These are phyloP conservation scores for Asclepias syriaca DNA, from an alignment of 257 asterid species.

Conservation along the genomic window DNA sequence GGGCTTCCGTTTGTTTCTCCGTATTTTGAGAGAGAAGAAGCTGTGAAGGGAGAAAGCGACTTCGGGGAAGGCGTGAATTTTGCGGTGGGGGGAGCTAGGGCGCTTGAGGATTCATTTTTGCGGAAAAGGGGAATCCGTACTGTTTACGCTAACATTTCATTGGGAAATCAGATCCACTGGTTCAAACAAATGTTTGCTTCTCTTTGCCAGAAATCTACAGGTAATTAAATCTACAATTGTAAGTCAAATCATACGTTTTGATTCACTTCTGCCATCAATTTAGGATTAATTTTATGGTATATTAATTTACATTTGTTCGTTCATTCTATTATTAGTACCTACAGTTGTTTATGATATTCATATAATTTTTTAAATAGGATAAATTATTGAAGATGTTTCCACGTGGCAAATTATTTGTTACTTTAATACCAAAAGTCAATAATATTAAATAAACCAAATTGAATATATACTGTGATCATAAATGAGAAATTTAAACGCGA, in stretches of 20 bases:
- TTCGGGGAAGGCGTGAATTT: conserved; percentile 28
- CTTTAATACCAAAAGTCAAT: too few species aligned
- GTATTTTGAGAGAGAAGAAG: conserved; percentile 9
- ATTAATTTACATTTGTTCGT: too few species aligned
- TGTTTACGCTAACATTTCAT: conserved; percentile 21
- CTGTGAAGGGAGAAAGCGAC: not conserved
- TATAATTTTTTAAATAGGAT: too few species aligned
- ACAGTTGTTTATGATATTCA: too few species aligned
- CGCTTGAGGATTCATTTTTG: conserved; percentile 26
- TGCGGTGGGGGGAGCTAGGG: conserved; percentile 47
- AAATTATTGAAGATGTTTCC: too few species aligned
- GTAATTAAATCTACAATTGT: not conserved
- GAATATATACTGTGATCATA: too few species aligned
- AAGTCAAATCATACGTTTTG: too few species aligned
- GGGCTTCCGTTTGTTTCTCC: conserved; percentile 39
- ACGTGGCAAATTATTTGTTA: too few species aligned
- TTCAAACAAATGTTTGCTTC: conserved; percentile 28
- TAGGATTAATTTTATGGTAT: too few species aligned
- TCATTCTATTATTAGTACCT: too few species aligned
- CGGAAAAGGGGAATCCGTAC: conserved; percentile 21
- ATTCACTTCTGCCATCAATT: not conserved
- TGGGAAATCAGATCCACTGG: conserved; percentile 35
- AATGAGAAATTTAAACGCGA: too few species aligned
- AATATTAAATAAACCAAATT: too few species aligned
- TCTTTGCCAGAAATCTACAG: conserved; percentile 14